Evolutionary conservation across 495 filamentous ascomycete genomes (phyloP).

Genomic region (Xylaria telfairii): DNA sequence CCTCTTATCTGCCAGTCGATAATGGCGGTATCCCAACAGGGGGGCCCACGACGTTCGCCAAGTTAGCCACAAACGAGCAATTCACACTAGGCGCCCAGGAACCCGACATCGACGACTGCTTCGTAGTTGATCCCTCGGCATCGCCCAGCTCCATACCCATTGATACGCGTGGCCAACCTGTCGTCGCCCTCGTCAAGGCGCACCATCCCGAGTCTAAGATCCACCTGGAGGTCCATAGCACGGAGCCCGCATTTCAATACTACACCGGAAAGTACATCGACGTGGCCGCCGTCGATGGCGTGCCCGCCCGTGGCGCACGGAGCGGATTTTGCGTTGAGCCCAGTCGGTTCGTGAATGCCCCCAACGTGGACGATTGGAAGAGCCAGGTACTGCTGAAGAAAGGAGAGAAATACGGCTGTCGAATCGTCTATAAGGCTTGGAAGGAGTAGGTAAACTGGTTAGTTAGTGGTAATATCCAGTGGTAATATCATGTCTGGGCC

Average conservation of each 20-base stretch:
- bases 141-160: slow-evolving; percentile 62
- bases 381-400: slow-evolving; percentile 76
- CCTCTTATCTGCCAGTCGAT: slow-evolving; percentile 77
- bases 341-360: slow-evolving; percentile 85
- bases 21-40: slow-evolving; percentile 69
- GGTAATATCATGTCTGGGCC: not conserved
- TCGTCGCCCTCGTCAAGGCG: slow-evolving; percentile 70
- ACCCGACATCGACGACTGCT: slow-evolving; percentile 89
- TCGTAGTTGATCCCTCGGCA: slow-evolving; percentile 67
- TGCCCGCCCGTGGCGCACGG: slow-evolving; percentile 66
- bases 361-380: slow-evolving; percentile 81
- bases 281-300: slow-evolving; percentile 70
- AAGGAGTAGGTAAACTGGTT: slow-evolving; percentile 52
- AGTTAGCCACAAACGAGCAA: slow-evolving; percentile 65
- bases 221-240: slow-evolving; percentile 83
- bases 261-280: slow-evolving; percentile 88
- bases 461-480: too few relatives aligned
- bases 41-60: slow-evolving; percentile 61
- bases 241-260: slow-evolving; percentile 95
- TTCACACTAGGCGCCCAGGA: slow-evolving; percentile 72
- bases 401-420: slow-evolving; percentile 78
- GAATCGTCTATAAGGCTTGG: slow-evolving; percentile 83
- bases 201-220: slow-evolving; percentile 73
- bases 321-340: slow-evolving; percentile 91
- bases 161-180: slow-evolving; percentile 73